Evolutionary conservation across 148 eudicot genomes (phyloP), one percentile per base, ranked within the genome.

Genomic region (Rhododendron henanense): DNA sequence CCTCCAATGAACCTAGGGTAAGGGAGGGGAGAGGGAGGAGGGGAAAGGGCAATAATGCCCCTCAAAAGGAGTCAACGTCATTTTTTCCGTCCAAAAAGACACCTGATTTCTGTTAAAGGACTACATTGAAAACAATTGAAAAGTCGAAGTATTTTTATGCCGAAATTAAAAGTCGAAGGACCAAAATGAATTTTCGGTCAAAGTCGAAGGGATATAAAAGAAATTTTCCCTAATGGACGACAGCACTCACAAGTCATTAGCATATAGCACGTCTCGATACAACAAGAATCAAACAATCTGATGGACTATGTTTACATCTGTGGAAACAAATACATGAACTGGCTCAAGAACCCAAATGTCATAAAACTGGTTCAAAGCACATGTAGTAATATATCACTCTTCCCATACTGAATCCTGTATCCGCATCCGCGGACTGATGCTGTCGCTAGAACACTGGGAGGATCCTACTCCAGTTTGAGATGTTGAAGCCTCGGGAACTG

Each of bases 401-500:
- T 86, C 88, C 79, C 71, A 84, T 15, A 33, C 65, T 37, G 83
- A 79, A 45, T 85, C 81, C 6, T 80, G 59, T 73, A 59, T 59
- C 10, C 14, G 44, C 1, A 59, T 59, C 10, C 28, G 45, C 0
- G 85, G 84, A 83, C 85, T 87, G 53, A 31, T 5, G 79, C 69
- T 61, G 69, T 89, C 89, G 33, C 51, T 87, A 15, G 79, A 85
- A 41, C 82, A 85, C 51, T 88, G 63, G 4, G 71, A 75, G 57
- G 88, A 85, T 75, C 80, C 87, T 53, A 35, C 10, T 10, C 71
- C 80, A 3, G 90, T 76, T 50, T 87, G 73, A 88, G 84, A 48
- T 23, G 88, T 47, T 4, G 87, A 85, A 53, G 87, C 78, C 81
- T 89, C 93, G 16, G 75, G 74, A 69, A 39, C 79, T 39, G 57